A percentile compares a stretch with the other conserved stretches of the same genome.
phyloP scores from a whole-genome alignment of 2,329 filamentous ascomycete genomes.

The Fusarium bactridioides region DNA sequence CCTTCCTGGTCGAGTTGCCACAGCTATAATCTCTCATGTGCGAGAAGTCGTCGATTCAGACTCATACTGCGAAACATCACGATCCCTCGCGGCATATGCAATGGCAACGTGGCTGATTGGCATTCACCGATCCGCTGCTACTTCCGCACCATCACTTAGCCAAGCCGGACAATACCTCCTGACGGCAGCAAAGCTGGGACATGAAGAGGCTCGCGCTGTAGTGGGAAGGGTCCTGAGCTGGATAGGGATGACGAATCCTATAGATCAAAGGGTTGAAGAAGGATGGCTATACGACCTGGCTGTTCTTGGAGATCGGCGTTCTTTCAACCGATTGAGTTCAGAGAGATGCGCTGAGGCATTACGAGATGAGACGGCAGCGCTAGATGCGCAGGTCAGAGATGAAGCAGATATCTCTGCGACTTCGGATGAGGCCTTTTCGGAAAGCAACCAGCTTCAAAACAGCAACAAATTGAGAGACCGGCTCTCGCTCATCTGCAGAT shows the following conservation, averaged over 20 bases:
- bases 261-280: not conserved
- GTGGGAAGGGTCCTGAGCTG: not conserved
- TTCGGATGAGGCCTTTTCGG: not conserved
- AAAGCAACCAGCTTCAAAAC: not conserved
- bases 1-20: not conserved
- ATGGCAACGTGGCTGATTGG: not conserved
- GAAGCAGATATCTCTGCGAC: not conserved
- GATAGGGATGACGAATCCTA: not conserved
- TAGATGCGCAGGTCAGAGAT: fast-evolving
- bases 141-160: not conserved
- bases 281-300: not conserved
- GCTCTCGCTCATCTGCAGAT: fast-evolving
- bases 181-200: not conserved
- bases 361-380: fast-evolving
- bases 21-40: not conserved
- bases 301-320: not conserved
- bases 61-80: not conserved
- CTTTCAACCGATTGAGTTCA: not conserved
- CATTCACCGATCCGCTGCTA: not conserved
- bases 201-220: not conserved
- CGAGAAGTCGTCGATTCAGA: not conserved
- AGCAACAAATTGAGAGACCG: not conserved
- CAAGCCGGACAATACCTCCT: not conserved
- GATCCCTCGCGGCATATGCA: not conserved
- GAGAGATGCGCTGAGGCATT: not conserved